Base-by-base conservation (phyloP, 1,139 yeast genomes). In the Protomyces arabidopsidicola region DNA sequence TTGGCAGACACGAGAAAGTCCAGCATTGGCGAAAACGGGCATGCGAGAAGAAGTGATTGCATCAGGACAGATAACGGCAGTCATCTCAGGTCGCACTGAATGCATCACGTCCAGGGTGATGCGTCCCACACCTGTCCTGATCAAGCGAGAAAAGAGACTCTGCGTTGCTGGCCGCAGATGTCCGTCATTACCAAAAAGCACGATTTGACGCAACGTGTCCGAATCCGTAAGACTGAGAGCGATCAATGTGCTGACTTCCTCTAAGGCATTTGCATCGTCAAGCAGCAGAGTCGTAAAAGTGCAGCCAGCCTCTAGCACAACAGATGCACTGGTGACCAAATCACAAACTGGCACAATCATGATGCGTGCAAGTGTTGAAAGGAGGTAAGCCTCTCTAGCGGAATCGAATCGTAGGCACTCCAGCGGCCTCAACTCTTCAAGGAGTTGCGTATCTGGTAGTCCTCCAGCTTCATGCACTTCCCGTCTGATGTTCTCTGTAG, bases 1-100 rank as follows among this genome's bases (percentile, higher is more conserved):
- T 69, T 83, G 85, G 16, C 69, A 65, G 2, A 70, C 68, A 58
- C 72, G 65, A 22, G 67, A 67, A 60, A 84, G 73, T 0, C 86
- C 86, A 1, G 82, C 75, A 67, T 80, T 80, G 56, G 71, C 70
- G 16, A 34, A 12, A 39, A 45, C 50, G 31, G 24, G 18, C 24
- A 27, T 50, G 35, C 12, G 3, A 14, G 20, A 18, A 42, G 12
- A 34, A 38, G n/a, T 58, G 56, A 24, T 42, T 55, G 8, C 24
- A 31, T 20, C 35, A 18, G 48, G 5, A 18, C 18, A 20, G 27
- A 38, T 16, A 38, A 52, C 14, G 5, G 31, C 50, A 24, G 20
- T 20, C 12, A 54, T 45, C 6, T 27, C 42, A 12, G 48, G 14
- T 34, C 75, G 67, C 1, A 72, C 66, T 10, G 73, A 67, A 24